Evolutionary conservation across 2,329 filamentous ascomycete species (phyloP).

Genomic region (Fusarium graminum): DNA sequence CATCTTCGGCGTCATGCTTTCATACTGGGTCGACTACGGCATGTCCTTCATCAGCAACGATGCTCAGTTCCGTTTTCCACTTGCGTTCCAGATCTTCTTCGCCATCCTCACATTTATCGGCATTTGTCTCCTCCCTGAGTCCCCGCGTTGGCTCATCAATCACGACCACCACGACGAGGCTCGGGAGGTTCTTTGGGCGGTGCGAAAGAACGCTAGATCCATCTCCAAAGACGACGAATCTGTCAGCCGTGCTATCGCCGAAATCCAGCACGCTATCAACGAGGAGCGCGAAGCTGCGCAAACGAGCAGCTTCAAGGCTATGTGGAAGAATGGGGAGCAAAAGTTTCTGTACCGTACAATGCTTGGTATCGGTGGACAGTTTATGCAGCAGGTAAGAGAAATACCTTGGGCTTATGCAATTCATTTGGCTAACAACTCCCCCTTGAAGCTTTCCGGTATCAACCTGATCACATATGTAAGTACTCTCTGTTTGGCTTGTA

Average conservation of each 20-base stretch:
- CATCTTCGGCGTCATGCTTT: slow-evolving; percentile 55
- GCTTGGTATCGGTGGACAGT: slow-evolving; percentile 59
- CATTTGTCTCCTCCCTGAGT: slow-evolving; percentile 59
- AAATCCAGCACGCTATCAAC: slow-evolving; percentile 57
- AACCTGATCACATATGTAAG: slow-evolving; percentile 53
- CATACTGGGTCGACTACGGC: slow-evolving; percentile 57
- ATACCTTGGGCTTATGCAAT: accelerated
- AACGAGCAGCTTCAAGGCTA: slow-evolving; percentile 51
- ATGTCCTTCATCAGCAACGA: slow-evolving; percentile 54
- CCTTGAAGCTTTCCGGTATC: slow-evolving; percentile 47
- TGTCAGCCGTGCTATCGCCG: slow-evolving; percentile 49
- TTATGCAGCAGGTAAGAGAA: slow-evolving; percentile 56
- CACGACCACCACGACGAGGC: slow-evolving; percentile 60
- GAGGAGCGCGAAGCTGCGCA: slow-evolving; percentile 57
- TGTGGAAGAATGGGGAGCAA: slow-evolving; percentile 59
- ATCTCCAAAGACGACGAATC: slow-evolving; percentile 47
- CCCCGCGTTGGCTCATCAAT: slow-evolving; percentile 57
- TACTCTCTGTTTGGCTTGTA: neutral
- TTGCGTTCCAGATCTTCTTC: slow-evolving; percentile 61
- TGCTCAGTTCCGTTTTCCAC: slow-evolving; percentile 59
- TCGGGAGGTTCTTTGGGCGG: slow-evolving; percentile 51
- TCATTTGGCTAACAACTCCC: neutral
- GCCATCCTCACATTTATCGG: slow-evolving; percentile 53
- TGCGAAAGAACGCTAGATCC: slow-evolving; percentile 48
- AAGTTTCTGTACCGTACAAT: slow-evolving; percentile 57